Evolutionary conservation across 2,329 filamentous ascomycete species (phyloP).

Genomic region (Verticillium zaregamsianum): DNA sequence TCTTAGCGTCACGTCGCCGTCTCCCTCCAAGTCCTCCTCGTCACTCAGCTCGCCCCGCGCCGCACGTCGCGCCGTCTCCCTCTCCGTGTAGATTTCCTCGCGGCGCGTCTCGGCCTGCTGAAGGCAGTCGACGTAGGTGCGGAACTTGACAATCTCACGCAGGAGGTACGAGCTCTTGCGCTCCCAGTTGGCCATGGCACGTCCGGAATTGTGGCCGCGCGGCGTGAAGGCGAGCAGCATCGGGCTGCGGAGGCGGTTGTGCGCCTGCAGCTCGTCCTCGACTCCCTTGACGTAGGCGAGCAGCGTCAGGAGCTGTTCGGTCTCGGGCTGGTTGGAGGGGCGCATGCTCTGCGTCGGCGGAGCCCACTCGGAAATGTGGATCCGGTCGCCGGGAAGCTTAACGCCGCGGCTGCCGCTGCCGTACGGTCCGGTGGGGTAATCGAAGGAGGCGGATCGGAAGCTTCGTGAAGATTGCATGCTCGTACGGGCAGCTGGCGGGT

Average conservation of each 20-base stretch:
- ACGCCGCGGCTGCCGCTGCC: conserved; percentile 34
- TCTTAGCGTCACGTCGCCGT: conserved; percentile 29
- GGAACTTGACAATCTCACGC: conserved; percentile 92
- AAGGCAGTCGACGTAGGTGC: conserved; percentile 87
- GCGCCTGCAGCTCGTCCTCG: conserved; percentile 77
- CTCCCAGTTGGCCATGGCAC: conserved; percentile 96
- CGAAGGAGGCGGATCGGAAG: conserved; percentile 55
- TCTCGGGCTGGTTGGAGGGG: conserved; percentile 71
- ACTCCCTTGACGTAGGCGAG: conserved; percentile 77
- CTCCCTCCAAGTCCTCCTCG: conserved; percentile 29
- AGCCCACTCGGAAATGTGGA: conserved; percentile 81
- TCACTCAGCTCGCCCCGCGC: conserved; percentile 42
- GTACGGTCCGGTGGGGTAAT: conserved; percentile 38
- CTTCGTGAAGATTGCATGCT: conserved; percentile 21
- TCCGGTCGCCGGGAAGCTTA: conserved; percentile 78
- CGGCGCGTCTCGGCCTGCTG: conserved; percentile 66
- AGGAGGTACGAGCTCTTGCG: conserved; percentile 89
- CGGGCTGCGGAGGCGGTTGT: conserved; percentile 82
- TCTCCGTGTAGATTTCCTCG: conserved; percentile 64
- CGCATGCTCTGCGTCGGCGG: conserved; percentile 90
- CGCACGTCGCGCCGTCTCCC: conserved; percentile 46
- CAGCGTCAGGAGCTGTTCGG: conserved; percentile 74
- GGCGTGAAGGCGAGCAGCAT: conserved; percentile 90
- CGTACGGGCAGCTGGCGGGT: conserved; percentile 14
- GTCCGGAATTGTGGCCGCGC: conserved; percentile 72